Percentiles rank a stretch among this genome's conserved stretches.
phyloP scores from a whole-genome alignment of 2,329 filamentous ascomycete species.

The Fonsecaea nubica region DNA sequence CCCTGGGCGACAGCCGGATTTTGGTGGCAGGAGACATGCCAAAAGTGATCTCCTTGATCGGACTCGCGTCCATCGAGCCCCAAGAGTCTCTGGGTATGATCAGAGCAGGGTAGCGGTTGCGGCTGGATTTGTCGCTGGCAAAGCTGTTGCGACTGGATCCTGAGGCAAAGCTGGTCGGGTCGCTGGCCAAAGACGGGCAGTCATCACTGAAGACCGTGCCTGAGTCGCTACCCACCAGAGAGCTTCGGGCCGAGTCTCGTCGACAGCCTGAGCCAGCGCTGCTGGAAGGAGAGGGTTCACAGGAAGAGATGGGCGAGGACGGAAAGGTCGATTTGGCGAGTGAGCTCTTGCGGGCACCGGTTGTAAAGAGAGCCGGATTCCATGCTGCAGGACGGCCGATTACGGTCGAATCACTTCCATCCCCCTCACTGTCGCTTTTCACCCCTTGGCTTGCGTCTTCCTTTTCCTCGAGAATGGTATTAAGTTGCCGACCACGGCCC shows the following conservation, averaged over 20 bases:
- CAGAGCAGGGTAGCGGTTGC: constrained; percentile 63
- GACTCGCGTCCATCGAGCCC: constrained; percentile 60
- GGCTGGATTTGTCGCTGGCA: constrained; percentile 48
- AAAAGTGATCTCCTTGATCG: constrained; percentile 55
- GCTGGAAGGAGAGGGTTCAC: constrained; percentile 62
- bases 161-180: constrained; percentile 56
- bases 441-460: constrained; percentile 41
- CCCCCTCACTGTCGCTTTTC: constrained; percentile 47
- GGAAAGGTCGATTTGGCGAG: constrained; percentile 29
- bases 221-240: constrained; percentile 81
- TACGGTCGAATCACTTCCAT: constrained; percentile 47
- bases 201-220: constrained; percentile 65
- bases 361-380: constrained; percentile 40
- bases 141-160: constrained; percentile 47
- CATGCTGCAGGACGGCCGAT: constrained; percentile 43
- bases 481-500: constrained; percentile 65
- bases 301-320: constrained; percentile 43
- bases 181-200: constrained; percentile 54
- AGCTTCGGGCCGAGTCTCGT: constrained; percentile 82
- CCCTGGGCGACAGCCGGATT: constrained; percentile 77
- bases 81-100: constrained; percentile 65
- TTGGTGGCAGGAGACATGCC: constrained; percentile 55
- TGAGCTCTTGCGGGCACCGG: constrained; percentile 32
- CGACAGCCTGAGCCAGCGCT: constrained; percentile 67
- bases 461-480: constrained; percentile 69